These are phyloP conservation scores for Pestalotiopsis sp. DNA, from an alignment of 2,329 filamentous ascomycete species.

Conservation along the genomic window DNA sequence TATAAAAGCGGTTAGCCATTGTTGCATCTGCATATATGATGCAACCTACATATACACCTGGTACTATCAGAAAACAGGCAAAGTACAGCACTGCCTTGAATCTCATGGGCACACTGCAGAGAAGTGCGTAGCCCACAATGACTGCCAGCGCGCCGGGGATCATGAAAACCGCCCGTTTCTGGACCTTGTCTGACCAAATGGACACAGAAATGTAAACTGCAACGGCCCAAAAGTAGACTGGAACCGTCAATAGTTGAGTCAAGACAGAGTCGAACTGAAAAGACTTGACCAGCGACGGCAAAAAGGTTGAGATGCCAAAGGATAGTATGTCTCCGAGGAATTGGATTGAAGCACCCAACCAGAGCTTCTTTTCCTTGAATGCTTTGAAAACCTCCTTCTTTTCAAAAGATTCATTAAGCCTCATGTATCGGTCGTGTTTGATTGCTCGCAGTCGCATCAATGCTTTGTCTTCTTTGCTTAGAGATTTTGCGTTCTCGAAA, in stretches of 20 bases:
- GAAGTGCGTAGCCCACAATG: conserved; percentile 14
- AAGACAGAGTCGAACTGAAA: conserved; percentile 15
- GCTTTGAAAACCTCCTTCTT: conserved; percentile 14
- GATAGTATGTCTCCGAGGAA: conserved; percentile 13
- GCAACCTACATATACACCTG: conserved; percentile 27
- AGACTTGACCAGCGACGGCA: conserved; percentile 13
- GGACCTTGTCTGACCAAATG: conserved; percentile 16
- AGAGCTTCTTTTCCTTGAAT: conserved; percentile 17
- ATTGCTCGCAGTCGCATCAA: conserved; percentile 13
- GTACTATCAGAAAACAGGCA: conserved; percentile 46
- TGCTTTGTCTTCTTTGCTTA: conserved; percentile 12
- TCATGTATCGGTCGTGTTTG: conserved; percentile 13
- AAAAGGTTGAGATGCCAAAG: conserved; percentile 13
- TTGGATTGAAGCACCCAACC: conserved; percentile 11
- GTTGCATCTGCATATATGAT: background rate
- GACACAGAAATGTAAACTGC: conserved; percentile 14
- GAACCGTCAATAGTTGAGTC: conserved; percentile 15
- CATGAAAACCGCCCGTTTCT: conserved; percentile 16
- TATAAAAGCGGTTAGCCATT: background rate
- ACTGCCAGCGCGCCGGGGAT: conserved; percentile 11
- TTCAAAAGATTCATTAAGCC: conserved; percentile 14
- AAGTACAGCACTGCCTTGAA: conserved; percentile 31
- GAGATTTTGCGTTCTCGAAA: conserved; percentile 14
- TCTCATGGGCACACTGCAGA: conserved; percentile 14
- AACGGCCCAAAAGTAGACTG: conserved; percentile 15